Base-by-base conservation (phyloP, 768 basidiomycete genomes). In the Serendipita sp. region DNA sequence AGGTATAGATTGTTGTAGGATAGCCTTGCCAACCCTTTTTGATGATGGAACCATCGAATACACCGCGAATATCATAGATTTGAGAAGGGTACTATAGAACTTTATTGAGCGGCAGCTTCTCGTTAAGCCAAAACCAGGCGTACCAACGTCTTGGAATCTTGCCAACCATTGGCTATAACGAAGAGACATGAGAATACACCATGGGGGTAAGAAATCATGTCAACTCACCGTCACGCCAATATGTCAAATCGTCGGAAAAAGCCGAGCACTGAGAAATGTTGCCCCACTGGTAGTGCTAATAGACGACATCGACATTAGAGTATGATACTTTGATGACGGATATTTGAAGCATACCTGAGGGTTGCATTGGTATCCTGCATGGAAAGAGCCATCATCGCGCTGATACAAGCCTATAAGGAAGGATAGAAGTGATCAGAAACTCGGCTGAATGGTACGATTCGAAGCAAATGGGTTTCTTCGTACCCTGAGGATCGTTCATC, bases 31-130 rank as follows among this genome's bases (percentile, higher is more conserved):
- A 58, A 2, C 70, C 70, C 16, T 67, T 36, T 62, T 64, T 63
- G 51, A 70, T 67, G 28, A 69, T 68, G 0, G 65, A 63, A 23
- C 68, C 68, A 34, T 70, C 70, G 41, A 69, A 69, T 3, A 70
- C 68, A 18, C 68, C 68, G 3, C 68, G 68, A 44, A 69, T 69
- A 46, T 69, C 69, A 66, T 69, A 69, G n/a, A 68, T 45, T 30
- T 66, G 34, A n/a, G 63, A 65, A 32, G 69, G 69, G 52, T 64
- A 67, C 69, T 69, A 47, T 30, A 1, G n/a, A 28, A 23, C 23
- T 23, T 23, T 23, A 23, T 23, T 23, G 23, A 23, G 15, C 44
- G 2, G 30, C 2, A 5, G 38, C 13, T 28, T 45, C 18, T 41
- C 38, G 34, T 47, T 3, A 23, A 23, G 23, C 23, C 23, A 1